Base-by-base conservation (phyloP, 2,329 filamentous ascomycete genomes). In the Botryotinia narcissicola region DNA sequence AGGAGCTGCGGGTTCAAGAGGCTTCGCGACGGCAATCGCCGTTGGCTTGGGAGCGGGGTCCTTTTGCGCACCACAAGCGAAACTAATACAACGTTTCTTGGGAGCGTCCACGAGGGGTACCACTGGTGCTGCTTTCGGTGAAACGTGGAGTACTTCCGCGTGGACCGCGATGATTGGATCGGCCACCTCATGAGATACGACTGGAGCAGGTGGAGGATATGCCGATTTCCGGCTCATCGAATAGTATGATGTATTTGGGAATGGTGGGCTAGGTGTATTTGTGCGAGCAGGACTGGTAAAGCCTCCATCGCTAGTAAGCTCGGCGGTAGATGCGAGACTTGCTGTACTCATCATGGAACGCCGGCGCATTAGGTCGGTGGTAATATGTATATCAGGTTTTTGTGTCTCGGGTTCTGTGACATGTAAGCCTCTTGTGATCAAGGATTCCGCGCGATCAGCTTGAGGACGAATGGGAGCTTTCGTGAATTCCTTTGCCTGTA, bases 251-350 rank as follows among this genome's bases (percentile, higher is more conserved):
- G 88, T 85, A 29, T 90, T 86, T 7, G 90, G 90, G 4, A 91
- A 86, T n/a, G 94, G 94, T 29, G 96, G 95, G 80, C 95, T 98
- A 0, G 95, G 94, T 0, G 94, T 95, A 81, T 90, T 94, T 51
- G 93, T 93, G 73, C 94, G 87, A n/a, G 93, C 92, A 60, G 95
- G 94, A 79, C 94, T 98, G 29, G 95, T 97, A 74, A 97, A 84
- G 74, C 93, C 95, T 73, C 93, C 96, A 80, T 98, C 96, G 82
- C 95, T 98, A n/a, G 94, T 98, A 73, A 98, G 86, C 77, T 98
- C 95, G 54, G 93, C 93, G 4, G 94, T 97, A 2, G 95, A 97
- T 63, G 71, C 87, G 74, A 92, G 84, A 83, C 94, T 97, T 77
- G 90, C 85, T 80, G 91, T 95, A 85, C 93, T 97, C 81, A 91